phyloP scores from a whole-genome alignment of 148 eudicot species.

The Cornus suecica region DNA sequence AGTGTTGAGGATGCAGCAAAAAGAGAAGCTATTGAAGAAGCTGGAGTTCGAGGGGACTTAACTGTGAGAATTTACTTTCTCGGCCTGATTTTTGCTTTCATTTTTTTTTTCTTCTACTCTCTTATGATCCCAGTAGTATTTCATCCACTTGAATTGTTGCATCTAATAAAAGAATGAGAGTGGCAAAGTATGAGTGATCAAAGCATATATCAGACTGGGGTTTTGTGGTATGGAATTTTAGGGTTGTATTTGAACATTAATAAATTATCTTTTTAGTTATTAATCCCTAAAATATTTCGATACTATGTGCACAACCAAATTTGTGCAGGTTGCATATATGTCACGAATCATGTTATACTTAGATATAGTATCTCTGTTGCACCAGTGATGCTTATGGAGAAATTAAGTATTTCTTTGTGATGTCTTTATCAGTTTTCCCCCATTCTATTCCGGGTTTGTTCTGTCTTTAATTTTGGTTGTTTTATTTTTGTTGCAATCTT shows the following conservation, averaged over 20 bases:
- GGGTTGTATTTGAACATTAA: neutral
- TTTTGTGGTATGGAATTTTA: neutral
- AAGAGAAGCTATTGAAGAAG: constrained; percentile 69
- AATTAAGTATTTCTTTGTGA: neutral
- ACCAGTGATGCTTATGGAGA: neutral
- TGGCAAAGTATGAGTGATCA: neutral
- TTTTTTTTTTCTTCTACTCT: neutral
- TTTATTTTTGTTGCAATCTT: too few relatives aligned
- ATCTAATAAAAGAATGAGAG: neutral
- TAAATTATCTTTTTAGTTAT: neutral
- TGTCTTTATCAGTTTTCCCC: too few relatives aligned
- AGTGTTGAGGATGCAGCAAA: constrained; percentile 60
- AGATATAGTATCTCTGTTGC: neutral
- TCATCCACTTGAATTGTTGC: neutral
- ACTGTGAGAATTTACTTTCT: constrained; percentile 26
- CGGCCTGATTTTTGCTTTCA: neutral
- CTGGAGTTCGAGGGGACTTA: constrained; percentile 58
- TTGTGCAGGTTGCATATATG: neutral
- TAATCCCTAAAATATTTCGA: neutral
- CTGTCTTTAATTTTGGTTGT: too few relatives aligned
- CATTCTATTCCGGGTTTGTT: neutral
- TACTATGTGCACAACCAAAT: neutral
- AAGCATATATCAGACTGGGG: neutral
- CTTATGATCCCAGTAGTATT: neutral
- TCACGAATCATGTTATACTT: too few relatives aligned